Evolutionary conservation across 164 flowering plant species (phyloP), one percentile per base, ranked within the genome.

Genomic region (Aristolochia contorta): DNA sequence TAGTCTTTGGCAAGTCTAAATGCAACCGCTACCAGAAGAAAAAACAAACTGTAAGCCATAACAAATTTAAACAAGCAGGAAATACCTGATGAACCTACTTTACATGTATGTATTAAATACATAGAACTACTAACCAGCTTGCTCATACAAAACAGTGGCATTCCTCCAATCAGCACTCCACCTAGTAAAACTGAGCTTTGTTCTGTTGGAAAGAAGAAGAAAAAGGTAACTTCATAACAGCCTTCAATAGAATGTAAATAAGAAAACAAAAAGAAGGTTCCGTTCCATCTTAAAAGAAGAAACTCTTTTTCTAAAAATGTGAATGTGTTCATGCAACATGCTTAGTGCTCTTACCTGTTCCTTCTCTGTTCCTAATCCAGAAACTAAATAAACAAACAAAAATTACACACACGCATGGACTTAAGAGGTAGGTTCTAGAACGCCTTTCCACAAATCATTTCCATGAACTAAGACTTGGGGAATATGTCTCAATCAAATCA

Each of bases 81-180:
- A 22, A 18, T 1, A 45, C 12, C 0, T 6, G 24, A 52, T 9
- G 20, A 22, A 0, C 16, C 3, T 14, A 18, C 9, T 4, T 16
- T 22, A 3, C 30, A 22, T 53, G 3, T 12, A 22, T 14, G 27
- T 3, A 22, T 23, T 16, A 53, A 53, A 53, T 12, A 21, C 14
- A n/a, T 10, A n/a, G 5, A 54, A 54, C 59, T 25, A 64, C 79
- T 57, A 51, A 89, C 96, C 98, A 59, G 98, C 97, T 64, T 87
- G 84, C 75, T 92, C 98, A 71, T 87, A 92, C 59, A 87, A 67
- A 14, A 12, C 68, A 65, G 94, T 81, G 45, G 97, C 98, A 70
- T 59, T 74, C 71, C 63, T 80, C 98, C 98, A 92, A 78, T 92
- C 97, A 65, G 97, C 96, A 74, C 77, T 92, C 98, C 98, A 92